These are phyloP conservation scores for Aspergillus affinis DNA, from an alignment of 495 filamentous ascomycete genomes.

Conservation along the genomic window DNA sequence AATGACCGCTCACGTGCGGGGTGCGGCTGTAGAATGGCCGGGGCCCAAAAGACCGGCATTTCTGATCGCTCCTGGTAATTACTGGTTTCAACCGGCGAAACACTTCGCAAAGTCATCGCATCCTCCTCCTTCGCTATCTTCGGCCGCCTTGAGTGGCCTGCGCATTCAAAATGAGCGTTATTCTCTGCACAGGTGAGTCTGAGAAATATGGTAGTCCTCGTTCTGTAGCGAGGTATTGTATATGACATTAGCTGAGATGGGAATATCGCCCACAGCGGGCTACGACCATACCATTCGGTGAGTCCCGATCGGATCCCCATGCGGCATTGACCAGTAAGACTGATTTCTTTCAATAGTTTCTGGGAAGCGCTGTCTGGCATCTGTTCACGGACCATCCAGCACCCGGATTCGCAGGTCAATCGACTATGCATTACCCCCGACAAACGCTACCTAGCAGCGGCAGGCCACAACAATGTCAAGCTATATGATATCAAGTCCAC, in stretches of 20 bases:
- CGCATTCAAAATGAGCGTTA: constrained; percentile 69
- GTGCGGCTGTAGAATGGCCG: not conserved
- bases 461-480: constrained; percentile 92
- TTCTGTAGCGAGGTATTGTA: not conserved
- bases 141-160: not conserved
- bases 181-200: constrained; percentile 77
- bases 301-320: constrained; percentile 18
- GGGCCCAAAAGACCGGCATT: constrained; percentile 20
- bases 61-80: not conserved
- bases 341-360: constrained; percentile 56
- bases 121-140: constrained; percentile 7
- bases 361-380: constrained; percentile 98
- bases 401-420: constrained; percentile 97
- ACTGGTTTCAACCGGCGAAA: not conserved
- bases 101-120: not conserved
- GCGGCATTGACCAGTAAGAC: not conserved
- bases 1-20: constrained; percentile 24
- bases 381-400: constrained; percentile 95
- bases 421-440: constrained; percentile 97
- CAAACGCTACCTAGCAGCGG: constrained; percentile 92
- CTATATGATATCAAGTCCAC: constrained; percentile 97
- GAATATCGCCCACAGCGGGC: constrained; percentile 60
- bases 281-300: constrained; percentile 99
- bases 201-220: not conserved
- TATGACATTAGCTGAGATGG: not conserved